Evolutionary conservation across 163 green algal species (phyloP), one percentile per base, ranked within the genome.

Genomic region (Picocystis sp.): DNA sequence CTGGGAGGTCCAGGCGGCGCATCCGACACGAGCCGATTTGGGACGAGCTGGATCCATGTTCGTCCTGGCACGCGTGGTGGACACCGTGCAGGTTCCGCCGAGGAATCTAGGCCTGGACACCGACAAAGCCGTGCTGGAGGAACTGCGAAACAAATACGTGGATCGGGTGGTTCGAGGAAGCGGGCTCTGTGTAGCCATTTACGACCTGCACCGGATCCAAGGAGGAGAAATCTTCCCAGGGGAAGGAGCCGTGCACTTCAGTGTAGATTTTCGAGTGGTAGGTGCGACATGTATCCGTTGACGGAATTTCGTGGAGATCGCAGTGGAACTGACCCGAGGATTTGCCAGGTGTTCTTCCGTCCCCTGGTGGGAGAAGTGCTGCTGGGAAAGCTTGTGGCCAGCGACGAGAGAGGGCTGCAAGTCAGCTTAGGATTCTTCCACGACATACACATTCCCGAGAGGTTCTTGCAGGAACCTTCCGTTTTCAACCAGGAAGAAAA

Each of bases 391-490:
- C 67, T 97, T 25, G 8, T 50, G 24, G 43, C 19, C 29, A 3
- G 9, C 5, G 61, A 45, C 64, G 84, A 76, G 55, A 54, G 76
- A 9, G 84, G 83, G 0, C 50, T 93, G 21, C 51, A 69, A 3
- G 65, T 95, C 5, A 78, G 61, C 22, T 52, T 97, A 3, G 87
- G 80, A n/a, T 96, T 97, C 65, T 94, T 95, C 35, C 62, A 82
- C 2, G 87, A 96, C 54, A 57, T 96, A 2, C 33, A 80, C 33
- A 74, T 96, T 22, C 84, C 87, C 1, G 71, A 81, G 35, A 64
- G 92, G 29, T 56, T 71, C 14, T 61, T 93, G 24, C 77, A 80
- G 45, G 64, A 70, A 10, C 70, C 67, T 2, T 63, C 55, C 9
- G 41, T 50, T 17, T 86, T 38, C 46, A 66, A 84, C 44, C 70